Evolutionary conservation across 164 flowering plant species (phyloP), one percentile per base, ranked within the genome.

Genomic region (Saururus chinensis): DNA sequence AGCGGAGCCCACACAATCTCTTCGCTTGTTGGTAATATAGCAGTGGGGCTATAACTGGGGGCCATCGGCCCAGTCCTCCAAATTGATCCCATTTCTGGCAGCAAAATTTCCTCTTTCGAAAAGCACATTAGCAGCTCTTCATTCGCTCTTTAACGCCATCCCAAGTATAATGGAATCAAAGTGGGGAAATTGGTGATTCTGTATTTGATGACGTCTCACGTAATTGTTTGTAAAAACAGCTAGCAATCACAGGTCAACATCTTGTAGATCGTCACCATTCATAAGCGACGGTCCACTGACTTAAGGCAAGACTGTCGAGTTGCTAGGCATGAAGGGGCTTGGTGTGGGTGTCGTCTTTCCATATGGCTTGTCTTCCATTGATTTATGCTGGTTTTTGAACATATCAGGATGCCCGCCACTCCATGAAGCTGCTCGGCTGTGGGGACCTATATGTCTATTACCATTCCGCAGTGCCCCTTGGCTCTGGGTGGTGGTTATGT

Each of bases 351-450:
- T n/a, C n/a, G n/a, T n/a, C n/a, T n/a, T n/a, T n/a, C n/a, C n/a
- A n/a, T n/a, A 61, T 40, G 84, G 79, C 69, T 64, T 80, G 14
- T 64, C 24, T 70, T 78, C 84, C 13, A 13, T 52, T 1, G 60
- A 56, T n/a, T 61, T 25, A 48, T 55, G 37, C 35, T 53, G 21
- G 22, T 20, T 57, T 7, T 63, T 70, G 21, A 81, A 74, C 51
- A 55, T 56, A 66, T 77, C 75, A 55, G 82, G 87, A 17, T 68
- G 68, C 67, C 80, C 70, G 54, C 88, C 96, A 65, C 95, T 75
- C 98, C 98, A 92, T 59, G 98, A 92, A 7, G 90, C 87, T 30
- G 96, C 79, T 21, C 96, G 76, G 25, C 91, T 75, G 48, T 70
- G 74, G 24, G 82, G 55, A 30, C 80, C 16, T 54, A 68, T 54